Conservation (phyloP, 768 basidiomycete genomes). For the Boletus eberwhitei region DNA sequence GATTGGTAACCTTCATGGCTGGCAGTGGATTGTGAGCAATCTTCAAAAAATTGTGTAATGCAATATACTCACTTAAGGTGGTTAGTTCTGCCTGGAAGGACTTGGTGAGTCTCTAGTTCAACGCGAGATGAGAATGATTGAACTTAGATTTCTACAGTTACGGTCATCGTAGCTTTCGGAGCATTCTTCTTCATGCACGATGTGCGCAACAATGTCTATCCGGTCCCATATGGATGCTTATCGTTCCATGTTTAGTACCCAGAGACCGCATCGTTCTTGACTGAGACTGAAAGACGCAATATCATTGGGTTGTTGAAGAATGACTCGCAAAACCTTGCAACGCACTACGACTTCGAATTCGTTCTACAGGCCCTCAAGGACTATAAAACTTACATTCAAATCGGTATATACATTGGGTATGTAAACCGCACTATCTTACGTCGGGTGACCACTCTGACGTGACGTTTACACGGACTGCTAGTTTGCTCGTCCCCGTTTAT, state of each 20-base stretch:
- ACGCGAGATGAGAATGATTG: background rate
- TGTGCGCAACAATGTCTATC: constrained; percentile 21
- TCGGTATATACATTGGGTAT: constrained; percentile 42
- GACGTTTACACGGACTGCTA: constrained; percentile 14
- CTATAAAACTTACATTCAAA: constrained; percentile 38
- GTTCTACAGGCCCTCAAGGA: constrained; percentile 48
- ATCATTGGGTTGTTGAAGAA: constrained; percentile 38
- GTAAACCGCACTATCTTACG: constrained; percentile 1
- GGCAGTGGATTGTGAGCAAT: constrained; percentile 39
- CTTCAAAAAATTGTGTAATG: background rate
- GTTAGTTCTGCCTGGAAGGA: constrained; percentile 33
- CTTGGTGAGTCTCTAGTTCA: constrained; percentile 13
- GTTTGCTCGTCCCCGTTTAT: constrained; percentile 45
- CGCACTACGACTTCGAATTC: constrained; percentile 43
- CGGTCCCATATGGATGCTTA: constrained; percentile 7
- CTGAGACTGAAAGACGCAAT: constrained; percentile 38
- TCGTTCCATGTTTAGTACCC: constrained; percentile 40
- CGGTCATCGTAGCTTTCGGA: constrained; percentile 19
- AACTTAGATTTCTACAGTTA: constrained; percentile 13
- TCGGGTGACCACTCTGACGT: background rate
- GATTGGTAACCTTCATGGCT: constrained; percentile 31
- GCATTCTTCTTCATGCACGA: constrained; percentile 54
- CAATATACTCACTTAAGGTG: constrained; percentile 3
- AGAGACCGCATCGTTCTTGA: constrained; percentile 55
- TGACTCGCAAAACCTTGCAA: constrained; percentile 44